Conservation (phyloP, 352 stramenopile genomes). For the Phytophthora pisi region DNA sequence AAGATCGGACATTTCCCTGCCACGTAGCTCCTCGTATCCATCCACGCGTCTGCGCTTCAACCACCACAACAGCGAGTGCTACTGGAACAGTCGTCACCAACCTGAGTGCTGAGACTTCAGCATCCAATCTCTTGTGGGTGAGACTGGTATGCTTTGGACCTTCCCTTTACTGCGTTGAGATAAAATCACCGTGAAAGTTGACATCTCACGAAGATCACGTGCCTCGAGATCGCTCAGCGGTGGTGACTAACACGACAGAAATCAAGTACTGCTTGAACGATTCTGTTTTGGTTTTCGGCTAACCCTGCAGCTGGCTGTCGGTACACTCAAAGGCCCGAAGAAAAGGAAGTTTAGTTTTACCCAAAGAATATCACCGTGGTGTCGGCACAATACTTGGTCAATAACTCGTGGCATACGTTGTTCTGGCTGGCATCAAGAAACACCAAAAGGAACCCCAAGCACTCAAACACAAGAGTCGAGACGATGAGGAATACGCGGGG, state of each 20-base stretch:
- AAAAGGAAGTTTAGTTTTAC: no score
- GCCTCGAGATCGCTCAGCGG: slow-evolving; percentile 1
- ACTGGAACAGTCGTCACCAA: slow-evolving; percentile 15
- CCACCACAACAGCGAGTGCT: slow-evolving; percentile 15
- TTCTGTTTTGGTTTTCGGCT: slow-evolving; percentile 16
- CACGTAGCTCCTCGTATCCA: slow-evolving; percentile 2
- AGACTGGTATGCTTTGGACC: not conserved
- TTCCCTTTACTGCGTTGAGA: slow-evolving; percentile 17
- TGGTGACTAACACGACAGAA: slow-evolving; percentile 15
- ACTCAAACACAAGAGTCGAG: not conserved
- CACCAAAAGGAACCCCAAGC: no score
- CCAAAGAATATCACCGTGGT: no score
- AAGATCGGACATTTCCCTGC: slow-evolving; percentile 23
- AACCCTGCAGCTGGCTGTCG: not conserved
- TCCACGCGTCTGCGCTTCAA: slow-evolving; percentile 7
- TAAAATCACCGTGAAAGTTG: slow-evolving; percentile 6
- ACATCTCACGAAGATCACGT: not conserved
- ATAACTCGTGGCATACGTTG: not conserved
- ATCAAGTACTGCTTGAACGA: slow-evolving; percentile 24
- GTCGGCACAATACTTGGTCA: not conserved
- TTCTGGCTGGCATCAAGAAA: not conserved
- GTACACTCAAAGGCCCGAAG: no score
- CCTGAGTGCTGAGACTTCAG: slow-evolving; percentile 2
- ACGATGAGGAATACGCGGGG: not conserved
- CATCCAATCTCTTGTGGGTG: slow-evolving; percentile 6